Base-by-base conservation (phyloP, 305 asterid genomes). In the Ilex paraguariensis region DNA sequence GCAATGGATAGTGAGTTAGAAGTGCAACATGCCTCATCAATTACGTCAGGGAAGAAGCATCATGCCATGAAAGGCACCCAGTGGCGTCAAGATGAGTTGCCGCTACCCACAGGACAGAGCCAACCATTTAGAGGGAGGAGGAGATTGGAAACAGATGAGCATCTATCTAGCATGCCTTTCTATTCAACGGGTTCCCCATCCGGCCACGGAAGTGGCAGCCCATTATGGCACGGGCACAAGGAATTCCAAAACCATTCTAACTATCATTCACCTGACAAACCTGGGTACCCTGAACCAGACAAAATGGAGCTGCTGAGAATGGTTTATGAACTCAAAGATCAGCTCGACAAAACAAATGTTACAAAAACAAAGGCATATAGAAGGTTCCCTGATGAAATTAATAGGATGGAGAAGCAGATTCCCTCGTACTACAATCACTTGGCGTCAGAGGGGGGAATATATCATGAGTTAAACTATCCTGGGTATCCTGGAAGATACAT, bases 311-410 rank as follows among this genome's bases (percentile, higher is more conserved):
- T 92, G 67, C 66, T 88, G 75, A 87, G 89, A 75, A 84, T 82
- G 65, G 87, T 92, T 36, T 59, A 60, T 45, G 88, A 92, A 68
- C 87, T 92, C 70, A 80, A 87, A 73, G 89, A 87, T 65, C 88
- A 91, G 80, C 83, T 84, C 62, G 64, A 73, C 67, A 70, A 77
- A 66, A 79, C 81, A 64, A 81, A 75, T 3, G 66, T 79, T 16
- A 63, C 81, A 59, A 66, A 73, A 73, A 64, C 52, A 48, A 56
- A 61, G 30, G 54, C 69, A 57, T 65, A 69, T 13, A 46, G 66
- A 59, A 74, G 74, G 44, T 72, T 68, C 63, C 70, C 78, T 14
- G 56, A 65, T 17, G 68, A 66, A 60, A 36, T 45, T 31, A 8
- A 31, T 36, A 46, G 68, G 60, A 70, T 63, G 62, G 82, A 73